Evolutionary conservation across 768 basidiomycete species (phyloP), one percentile per base, ranked within the genome.

Genomic region (Serendipita sp.): DNA sequence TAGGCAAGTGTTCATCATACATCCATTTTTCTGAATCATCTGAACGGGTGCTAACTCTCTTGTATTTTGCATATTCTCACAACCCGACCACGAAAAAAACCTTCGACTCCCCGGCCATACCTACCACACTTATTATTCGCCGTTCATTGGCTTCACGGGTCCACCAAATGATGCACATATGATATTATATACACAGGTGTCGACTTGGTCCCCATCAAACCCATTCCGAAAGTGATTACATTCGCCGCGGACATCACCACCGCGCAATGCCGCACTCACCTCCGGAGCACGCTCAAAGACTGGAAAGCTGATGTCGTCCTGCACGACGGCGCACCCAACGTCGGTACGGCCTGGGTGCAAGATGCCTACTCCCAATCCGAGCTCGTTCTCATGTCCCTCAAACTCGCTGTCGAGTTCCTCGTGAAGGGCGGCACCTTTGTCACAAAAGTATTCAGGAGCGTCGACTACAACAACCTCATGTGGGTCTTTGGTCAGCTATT

Each of bases 401-500:
- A 94, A 74, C 82, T 98, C 50, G 94, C 95, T 7, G 91, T 90
- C 61, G 94, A 97, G 69, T 98, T 98, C 71, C 79, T 99, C 63
- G 76, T 78, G 30, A 92, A 93, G 75, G 96, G 90, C 38, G 94
- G 94, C 62, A 91, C 87, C 13, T 99, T 98, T 71, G 86, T 97
- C 50, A 97, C 96, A 30, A 99, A 99, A 74, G 92, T 99, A 63
- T 99, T 99, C 79, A 84, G 96, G 65, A 95, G 91, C 75, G 89
- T 84, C 66, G 96, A 99, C 72, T 99, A 99, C 75, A 98, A 99
- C 76, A 92, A 87, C 70, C 83, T 99, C 67, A 86, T 98, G 68
- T 99, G 96, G 96, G 96, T 98, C 34, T 98, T 99, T 76, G 86
- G 84, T 67, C 96, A 98, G 75, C 76, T 99, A 53, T 99, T 99